phyloP scores from a whole-genome alignment of 139 green algal genomes.

The Coccomyxa sp. region DNA sequence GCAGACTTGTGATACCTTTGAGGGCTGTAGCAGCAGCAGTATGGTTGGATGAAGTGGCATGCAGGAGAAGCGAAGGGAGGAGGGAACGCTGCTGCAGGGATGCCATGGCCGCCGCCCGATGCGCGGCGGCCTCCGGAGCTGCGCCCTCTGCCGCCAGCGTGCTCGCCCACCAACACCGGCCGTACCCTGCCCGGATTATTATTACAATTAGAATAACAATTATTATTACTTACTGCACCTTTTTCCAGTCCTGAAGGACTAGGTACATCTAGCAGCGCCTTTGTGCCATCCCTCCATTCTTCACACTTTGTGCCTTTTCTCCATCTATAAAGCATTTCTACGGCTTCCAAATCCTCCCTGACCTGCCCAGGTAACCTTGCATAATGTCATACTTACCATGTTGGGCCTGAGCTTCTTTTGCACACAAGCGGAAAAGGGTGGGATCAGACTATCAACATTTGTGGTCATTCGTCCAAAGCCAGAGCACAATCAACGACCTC shows the following conservation, averaged over 20 bases:
- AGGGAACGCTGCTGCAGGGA: constrained; percentile 19
- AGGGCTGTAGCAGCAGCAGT: too few relatives aligned
- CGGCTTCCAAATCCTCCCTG: too few relatives aligned
- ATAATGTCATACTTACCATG: too few relatives aligned
- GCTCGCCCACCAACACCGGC: constrained; percentile 37
- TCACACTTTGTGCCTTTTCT: too few relatives aligned
- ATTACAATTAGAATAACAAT: neutral
- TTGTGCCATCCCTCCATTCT: too few relatives aligned
- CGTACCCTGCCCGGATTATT: constrained; percentile 10
- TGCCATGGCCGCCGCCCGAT: constrained; percentile 2
- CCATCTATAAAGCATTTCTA: too few relatives aligned
- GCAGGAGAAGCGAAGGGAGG: neutral
- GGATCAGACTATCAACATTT: too few relatives aligned
- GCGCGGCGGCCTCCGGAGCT: constrained; percentile 3
- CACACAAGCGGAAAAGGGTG: too few relatives aligned
- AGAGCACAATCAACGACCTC: too few relatives aligned
- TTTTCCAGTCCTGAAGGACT: neutral
- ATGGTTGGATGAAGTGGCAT: neutral
- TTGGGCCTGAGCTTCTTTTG: too few relatives aligned
- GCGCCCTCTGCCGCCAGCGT: constrained; percentile 25
- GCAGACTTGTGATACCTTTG: neutral
- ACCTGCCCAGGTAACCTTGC: too few relatives aligned
- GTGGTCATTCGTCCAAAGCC: too few relatives aligned
- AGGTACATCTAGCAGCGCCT: neutral
- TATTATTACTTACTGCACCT: neutral